Base-by-base conservation (phyloP, 305 asterid genomes). In the Galium porrigens region DNA sequence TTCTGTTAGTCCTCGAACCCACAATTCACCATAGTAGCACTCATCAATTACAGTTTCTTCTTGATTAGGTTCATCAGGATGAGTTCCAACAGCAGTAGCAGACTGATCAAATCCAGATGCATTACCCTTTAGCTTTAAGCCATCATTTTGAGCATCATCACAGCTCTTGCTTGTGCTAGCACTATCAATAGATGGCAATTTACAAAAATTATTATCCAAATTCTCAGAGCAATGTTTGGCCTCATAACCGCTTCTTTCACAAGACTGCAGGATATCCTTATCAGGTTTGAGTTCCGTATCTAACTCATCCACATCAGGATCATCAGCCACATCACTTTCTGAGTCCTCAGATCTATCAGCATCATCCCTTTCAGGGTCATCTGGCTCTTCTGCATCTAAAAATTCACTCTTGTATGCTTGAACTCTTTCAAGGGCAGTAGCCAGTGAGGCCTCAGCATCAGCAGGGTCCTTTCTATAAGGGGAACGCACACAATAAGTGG, bases 1-100 rank as follows among this genome's bases (percentile, higher is more conserved):
- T 83, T 86, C 88, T 30, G 79, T 81, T 63, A 91, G 95, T 39
- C 95, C 98, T 72, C 70, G 85, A 72, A 91, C 92, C 96, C 98
- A 91, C 33, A 81, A 63, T 67, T 89, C 95, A 69, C 90, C 87
- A 61, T 61, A 65, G 65, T 72, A 70, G 65, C 76, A 72, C 66
- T 81, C 89, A 68, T 86, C 92, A 63, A 73, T 73, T 52, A 78
- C 70, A 53, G 69, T 33, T 53, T 78, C 79, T 65, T 80, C 83
- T 65, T 75, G 75, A 74, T 49, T 64, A 70, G 68, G 62, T 64
- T 46, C 36, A 64, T 64, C 71, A 14, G 73, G 51, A 51, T 54
- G 71, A 53, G 65, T 56, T 68, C 61, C 67, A 59, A 34, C 76
- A 61, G 64, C 25, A 59, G 37, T 71, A 70, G 42, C 49, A 25